Evolutionary conservation across 345 rosid species (phyloP).

Genomic region (Lumnitzera racemosa): DNA sequence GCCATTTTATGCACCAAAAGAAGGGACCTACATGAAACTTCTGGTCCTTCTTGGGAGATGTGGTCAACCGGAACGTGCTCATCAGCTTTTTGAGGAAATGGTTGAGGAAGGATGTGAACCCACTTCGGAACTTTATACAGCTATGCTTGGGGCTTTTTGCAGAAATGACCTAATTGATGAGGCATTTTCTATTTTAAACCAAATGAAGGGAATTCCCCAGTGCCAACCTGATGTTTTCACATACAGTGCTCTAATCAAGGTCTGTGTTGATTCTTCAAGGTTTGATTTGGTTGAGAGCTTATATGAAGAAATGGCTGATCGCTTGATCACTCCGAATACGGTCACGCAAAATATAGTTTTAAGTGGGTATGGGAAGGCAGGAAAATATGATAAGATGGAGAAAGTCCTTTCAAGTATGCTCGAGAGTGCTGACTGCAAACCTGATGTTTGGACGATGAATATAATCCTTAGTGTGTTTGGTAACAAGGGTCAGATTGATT

Average conservation of each 20-base stretch:
- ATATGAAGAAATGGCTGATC: slow-evolving; percentile 62
- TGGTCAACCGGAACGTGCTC: slow-evolving; percentile 60
- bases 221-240: slow-evolving; percentile 84
- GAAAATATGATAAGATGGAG: slow-evolving; percentile 83
- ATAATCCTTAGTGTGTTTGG: slow-evolving; percentile 75
- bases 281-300: slow-evolving; percentile 59
- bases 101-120: slow-evolving; percentile 69
- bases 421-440: slow-evolving; percentile 49
- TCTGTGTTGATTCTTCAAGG: slow-evolving; percentile 49
- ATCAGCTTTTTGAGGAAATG: slow-evolving; percentile 70
- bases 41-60: slow-evolving; percentile 65
- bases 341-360: slow-evolving; percentile 83
- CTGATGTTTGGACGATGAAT: slow-evolving; percentile 97
- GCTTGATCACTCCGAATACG: slow-evolving; percentile 62
- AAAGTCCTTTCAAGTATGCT: slow-evolving; percentile 67
- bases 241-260: slow-evolving; percentile 68
- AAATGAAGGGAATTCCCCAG: slow-evolving; percentile 59
- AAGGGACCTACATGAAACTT: slow-evolving; percentile 79
- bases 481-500: slow-evolving; percentile 67
- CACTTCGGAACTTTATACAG: slow-evolving; percentile 67
- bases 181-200: slow-evolving; percentile 51
- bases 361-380: slow-evolving; percentile 79
- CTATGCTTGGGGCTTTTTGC: slow-evolving; percentile 66
- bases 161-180: slow-evolving; percentile 54
- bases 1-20: slow-evolving; percentile 68